Base-by-base conservation (phyloP, 768 basidiomycete genomes). In the Podaxis mareebaensis region DNA sequence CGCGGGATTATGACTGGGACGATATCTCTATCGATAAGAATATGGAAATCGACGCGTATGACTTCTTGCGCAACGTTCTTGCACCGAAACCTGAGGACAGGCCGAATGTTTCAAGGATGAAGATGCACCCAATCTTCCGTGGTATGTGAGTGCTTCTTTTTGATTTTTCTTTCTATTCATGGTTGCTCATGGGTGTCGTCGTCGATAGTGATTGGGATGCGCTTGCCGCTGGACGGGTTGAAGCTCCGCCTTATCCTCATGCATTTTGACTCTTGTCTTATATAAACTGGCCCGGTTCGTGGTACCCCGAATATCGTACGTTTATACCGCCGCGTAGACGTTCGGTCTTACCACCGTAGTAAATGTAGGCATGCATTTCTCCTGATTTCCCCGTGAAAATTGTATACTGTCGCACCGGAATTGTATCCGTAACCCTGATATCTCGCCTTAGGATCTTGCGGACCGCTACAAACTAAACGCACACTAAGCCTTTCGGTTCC, bases 111-210 rank as follows among this genome's bases (percentile, higher is more conserved):
- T 39, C 39, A 28, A 42, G 60, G 42, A 61, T 61, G 60, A 61
- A 61, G n/a, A 26, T 61, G 39, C 60, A 61, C n/a, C 52, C 60
- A 2, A 52, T 61, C 7, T 61, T 61, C 52, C 40, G 40, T 44
- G 40, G n/a, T 40, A 44, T 61, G 60, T 53, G 39, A 53, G 60
- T 53, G 12, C 10, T 6, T 48, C 20, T n/a, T 24, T 61, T 8
- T 4, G 49, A 51, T 10, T 28, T 28, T n/a, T 8, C 1, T 5
- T 2, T n/a, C 28, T 52, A n/a, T n/a, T 12, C 15, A 36, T 46
- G 17, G 10, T 17, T 30, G 12, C 46, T 60, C 38, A 26, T 30
- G 12, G 12, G 17, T n/a, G 11, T 39, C 44, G 6, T 33, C 15
- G 13, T 44, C 12, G 10, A 44, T 36, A 61, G 60, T 53, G 60